These are phyloP conservation scores for Fusarium nanum DNA, from an alignment of 2,329 filamentous ascomycete genomes.

Conservation along the genomic window DNA sequence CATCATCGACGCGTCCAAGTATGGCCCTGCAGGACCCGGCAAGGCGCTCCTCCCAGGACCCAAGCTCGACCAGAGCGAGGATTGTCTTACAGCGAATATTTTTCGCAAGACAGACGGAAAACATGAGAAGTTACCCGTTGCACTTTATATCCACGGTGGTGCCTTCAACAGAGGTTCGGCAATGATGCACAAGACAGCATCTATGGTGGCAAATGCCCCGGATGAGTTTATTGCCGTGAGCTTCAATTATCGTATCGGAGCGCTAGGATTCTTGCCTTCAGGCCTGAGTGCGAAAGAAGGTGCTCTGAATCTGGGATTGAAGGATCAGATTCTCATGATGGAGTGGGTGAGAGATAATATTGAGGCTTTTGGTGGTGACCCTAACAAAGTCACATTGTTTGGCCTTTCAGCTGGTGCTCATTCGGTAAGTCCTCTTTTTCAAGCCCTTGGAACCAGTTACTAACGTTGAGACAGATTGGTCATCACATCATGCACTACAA, in stretches of 20 bases:
- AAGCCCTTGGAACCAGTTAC: not conserved
- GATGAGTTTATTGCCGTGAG: conserved; percentile 62
- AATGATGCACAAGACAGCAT: conserved; percentile 68
- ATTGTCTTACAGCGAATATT: conserved; percentile 67
- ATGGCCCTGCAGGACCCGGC: conserved; percentile 50
- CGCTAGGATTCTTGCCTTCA: conserved; percentile 71
- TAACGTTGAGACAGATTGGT: conserved; percentile 62
- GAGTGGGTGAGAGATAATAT: conserved; percentile 68
- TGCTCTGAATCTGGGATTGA: conserved; percentile 64
- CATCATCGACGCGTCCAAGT: conserved; percentile 51
- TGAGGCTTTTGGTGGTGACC: conserved; percentile 63
- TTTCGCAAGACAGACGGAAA: conserved; percentile 54
- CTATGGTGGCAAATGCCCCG: conserved; percentile 67
- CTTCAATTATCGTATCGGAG: conserved; percentile 65
- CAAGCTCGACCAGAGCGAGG: conserved; percentile 55
- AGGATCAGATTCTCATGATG: conserved; percentile 63
- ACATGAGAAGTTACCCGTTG: conserved; percentile 54
- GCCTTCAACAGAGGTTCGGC: conserved; percentile 59
- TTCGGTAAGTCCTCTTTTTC: conserved; percentile 51
- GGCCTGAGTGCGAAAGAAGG: conserved; percentile 63
- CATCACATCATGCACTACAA: conserved; percentile 70
- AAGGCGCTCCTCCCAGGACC: conserved; percentile 41
- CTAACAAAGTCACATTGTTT: conserved; percentile 54
- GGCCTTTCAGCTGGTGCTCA: conserved; percentile 62
- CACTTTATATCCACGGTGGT: conserved; percentile 68